These are phyloP conservation scores for Corchorus olitorius DNA, from an alignment of 345 rosid genomes.

Conservation along the genomic window DNA sequence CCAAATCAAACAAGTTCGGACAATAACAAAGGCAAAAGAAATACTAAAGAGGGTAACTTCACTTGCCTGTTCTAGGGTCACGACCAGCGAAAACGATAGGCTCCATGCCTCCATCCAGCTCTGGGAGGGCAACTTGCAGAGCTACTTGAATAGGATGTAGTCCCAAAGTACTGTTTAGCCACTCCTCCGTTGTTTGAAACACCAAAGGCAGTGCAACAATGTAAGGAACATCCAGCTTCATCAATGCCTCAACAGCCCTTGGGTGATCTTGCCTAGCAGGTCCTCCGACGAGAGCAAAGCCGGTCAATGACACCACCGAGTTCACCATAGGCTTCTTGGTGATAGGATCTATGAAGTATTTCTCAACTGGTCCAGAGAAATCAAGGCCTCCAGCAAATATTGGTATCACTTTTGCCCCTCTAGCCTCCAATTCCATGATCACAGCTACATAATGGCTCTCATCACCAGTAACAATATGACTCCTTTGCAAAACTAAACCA, in stretches of 20 bases:
- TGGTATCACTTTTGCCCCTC: conserved; percentile 94
- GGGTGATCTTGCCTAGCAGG: conserved; percentile 99
- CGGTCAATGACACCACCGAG: conserved; percentile 81
- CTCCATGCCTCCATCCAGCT: conserved; percentile 98
- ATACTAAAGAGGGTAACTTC: background rate
- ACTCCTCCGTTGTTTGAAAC: conserved; percentile 97
- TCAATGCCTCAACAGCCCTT: conserved; percentile 88
- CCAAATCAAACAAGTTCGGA: background rate
- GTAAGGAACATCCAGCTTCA: conserved; percentile 93
- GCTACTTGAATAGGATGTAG: conserved; percentile 99
- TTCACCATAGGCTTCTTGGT: conserved; percentile 70
- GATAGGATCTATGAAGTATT: conserved; percentile 63
- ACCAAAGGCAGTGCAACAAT: conserved; percentile 91
- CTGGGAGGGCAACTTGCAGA: conserved; percentile 96
- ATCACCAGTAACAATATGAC: conserved; percentile 98
- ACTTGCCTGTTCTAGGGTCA: conserved; percentile 92
- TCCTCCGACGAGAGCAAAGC: conserved; percentile 98
- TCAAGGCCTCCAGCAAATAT: conserved; percentile 95
- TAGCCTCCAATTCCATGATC: conserved; percentile 97
- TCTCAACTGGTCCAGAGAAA: conserved; percentile 93
- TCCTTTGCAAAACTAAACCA: conserved; percentile 89
- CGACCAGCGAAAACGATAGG: conserved; percentile 98
- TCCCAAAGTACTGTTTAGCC: conserved; percentile 94
- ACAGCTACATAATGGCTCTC: conserved; percentile 97
- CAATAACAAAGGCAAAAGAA: background rate